These are phyloP conservation scores for Berkeleyomyces rouxiae DNA, from an alignment of 2,329 filamentous ascomycete genomes.

Conservation along the genomic window DNA sequence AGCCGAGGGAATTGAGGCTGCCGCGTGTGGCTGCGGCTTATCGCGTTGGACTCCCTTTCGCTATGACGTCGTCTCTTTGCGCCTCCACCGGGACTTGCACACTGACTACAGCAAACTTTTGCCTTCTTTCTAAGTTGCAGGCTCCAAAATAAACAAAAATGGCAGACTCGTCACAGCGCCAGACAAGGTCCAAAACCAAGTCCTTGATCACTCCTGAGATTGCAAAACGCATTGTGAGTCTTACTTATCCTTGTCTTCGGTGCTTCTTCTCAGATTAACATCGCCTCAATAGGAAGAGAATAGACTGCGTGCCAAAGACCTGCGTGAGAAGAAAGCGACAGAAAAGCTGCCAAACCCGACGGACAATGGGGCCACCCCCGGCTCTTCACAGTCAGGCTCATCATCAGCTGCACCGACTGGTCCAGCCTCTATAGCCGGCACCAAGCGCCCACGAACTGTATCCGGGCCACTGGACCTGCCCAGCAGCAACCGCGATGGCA, in stretches of 20 bases:
- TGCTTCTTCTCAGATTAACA: constrained; percentile 12
- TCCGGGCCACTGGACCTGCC: constrained; percentile 31
- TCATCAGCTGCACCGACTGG: neutral
- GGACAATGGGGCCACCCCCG: neutral
- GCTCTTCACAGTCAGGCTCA: neutral
- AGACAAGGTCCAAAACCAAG: neutral
- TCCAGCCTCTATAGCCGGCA: neutral
- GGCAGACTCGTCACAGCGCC: neutral
- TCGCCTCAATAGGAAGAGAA: constrained; percentile 53
- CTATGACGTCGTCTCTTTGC: neutral
- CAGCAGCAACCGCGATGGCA: constrained; percentile 24
- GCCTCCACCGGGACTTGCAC: no score
- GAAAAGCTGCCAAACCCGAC: neutral
- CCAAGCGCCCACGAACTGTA: neutral
- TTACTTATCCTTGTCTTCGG: neutral
- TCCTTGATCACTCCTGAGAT: constrained; percentile 31
- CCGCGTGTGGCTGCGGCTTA: neutral
- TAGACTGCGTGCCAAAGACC: constrained; percentile 73
- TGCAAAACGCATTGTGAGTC: constrained; percentile 36
- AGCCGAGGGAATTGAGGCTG: neutral
- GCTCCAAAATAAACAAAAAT: neutral
- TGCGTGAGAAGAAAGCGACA: constrained; percentile 56
- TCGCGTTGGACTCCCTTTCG: neutral
- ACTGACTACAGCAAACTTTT: neutral
- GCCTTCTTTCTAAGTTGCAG: neutral